Evolutionary conservation across 2,329 filamentous ascomycete genomes (phyloP), one percentile per base, ranked within the genome.

Genomic region (Calonectria naviculata): DNA sequence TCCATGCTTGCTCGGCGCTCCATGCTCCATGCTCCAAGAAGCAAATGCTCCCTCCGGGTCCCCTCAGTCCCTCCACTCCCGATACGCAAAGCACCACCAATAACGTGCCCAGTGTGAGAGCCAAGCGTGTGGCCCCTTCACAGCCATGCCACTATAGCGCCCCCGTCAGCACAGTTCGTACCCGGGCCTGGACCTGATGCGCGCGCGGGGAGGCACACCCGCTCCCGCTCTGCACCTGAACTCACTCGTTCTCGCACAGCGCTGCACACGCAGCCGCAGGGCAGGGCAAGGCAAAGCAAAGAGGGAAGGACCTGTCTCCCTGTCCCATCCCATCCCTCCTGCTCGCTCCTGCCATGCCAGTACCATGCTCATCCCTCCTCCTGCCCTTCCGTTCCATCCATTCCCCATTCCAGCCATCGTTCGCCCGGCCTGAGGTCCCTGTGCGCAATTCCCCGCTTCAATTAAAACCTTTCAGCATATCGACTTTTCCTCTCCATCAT

Each of bases 371-470:
- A 58, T 49, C 58, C 36, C 36, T 54, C 17, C 65, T 49, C 19
- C 66, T 68, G 61, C 68, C 68, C 63, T 72, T 49, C 44, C 61
- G 54, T 64, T 60, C 65, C 65, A 62, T 69, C 49, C 61, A 38
- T 47, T 36, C 41, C 34, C 42, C 28, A n/a, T 60, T 47, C 46
- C 21, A 60, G n/a, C 34, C 56, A 29, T 34, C 41, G 49, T 24
- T 26, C 34, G 15, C 29, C 38, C 68, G 34, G 26, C 13, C 26
- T 28, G 26, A 21, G 52, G 21, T 21, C 42, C 46, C 41, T 29
- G 44, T 58, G 34, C 26, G 9, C 42, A 49, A 34, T 61, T 31
- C 44, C 38, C 46, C 46, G 29, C 64, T 46, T 63, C 54, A 46
- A 52, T 61, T 34, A 54, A 68, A 42, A 52, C 36, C 31, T 49